Evolutionary conservation across 2,329 filamentous ascomycete genomes (phyloP).

Genomic region (Cladophialophora yegresii): DNA sequence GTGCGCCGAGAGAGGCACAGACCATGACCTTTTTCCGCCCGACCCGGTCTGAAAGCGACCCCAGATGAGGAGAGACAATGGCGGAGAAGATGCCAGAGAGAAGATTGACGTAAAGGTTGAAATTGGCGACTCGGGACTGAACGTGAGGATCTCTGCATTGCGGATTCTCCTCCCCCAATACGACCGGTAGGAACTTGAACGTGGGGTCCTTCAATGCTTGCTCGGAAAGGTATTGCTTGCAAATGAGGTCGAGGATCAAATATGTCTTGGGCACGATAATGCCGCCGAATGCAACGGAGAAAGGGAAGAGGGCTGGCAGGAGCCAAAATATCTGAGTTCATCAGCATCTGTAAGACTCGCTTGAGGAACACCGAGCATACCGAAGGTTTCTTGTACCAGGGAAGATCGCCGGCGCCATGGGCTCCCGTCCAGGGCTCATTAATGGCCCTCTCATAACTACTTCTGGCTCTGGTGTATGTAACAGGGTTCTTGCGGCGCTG

Average conservation of each 20-base stretch:
- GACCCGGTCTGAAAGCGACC: constrained; percentile 81
- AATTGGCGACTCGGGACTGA: constrained; percentile 73
- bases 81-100: constrained; percentile 76
- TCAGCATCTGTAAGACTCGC: constrained; percentile 16
- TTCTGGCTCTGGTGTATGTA: constrained; percentile 22
- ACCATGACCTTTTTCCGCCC: constrained; percentile 76
- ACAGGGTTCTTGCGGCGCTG: constrained; percentile 20
- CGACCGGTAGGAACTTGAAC: constrained; percentile 63
- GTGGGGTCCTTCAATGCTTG: constrained; percentile 59
- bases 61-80: constrained; percentile 77
- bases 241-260: constrained; percentile 80
- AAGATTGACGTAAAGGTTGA: constrained; percentile 74
- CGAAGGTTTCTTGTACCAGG: constrained; percentile 55
- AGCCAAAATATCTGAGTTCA: constrained; percentile 73
- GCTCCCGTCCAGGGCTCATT: constrained; percentile 42
- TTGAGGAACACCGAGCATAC: constrained; percentile 42
- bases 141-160: constrained; percentile 81
- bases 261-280: constrained; percentile 85
- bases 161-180: constrained; percentile 69
- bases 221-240: constrained; percentile 77
- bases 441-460: constrained; percentile 34
- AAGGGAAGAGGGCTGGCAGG: constrained; percentile 74
- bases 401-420: constrained; percentile 40
- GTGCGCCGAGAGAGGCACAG: constrained; percentile 70
- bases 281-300: constrained; percentile 83